phyloP scores from a whole-genome alignment of 305 asterid species.

The Withania somnifera region DNA sequence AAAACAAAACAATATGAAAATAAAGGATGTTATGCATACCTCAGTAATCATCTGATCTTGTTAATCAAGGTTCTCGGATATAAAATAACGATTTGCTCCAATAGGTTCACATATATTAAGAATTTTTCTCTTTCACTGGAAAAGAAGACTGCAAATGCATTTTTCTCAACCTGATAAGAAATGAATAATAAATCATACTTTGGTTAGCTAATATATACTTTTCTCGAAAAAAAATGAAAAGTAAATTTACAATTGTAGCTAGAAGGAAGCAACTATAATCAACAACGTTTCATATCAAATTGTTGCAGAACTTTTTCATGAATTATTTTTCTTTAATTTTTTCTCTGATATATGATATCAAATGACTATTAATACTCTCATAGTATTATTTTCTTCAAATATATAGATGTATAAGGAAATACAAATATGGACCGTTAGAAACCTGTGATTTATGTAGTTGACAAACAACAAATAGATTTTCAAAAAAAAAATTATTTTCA shows the following conservation, averaged over 20 bases:
- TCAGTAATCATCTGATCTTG: slow-evolving; percentile 71
- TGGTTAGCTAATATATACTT: background rate
- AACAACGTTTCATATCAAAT: background rate
- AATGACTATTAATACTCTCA: background rate
- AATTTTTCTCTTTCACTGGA: slow-evolving; percentile 93
- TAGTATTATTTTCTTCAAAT: background rate
- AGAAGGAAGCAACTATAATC: background rate
- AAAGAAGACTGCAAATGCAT: slow-evolving; percentile 80
- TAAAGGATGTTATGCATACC: slow-evolving; percentile 29
- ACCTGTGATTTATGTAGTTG: background rate
- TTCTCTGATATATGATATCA: background rate
- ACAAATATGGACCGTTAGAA: background rate
- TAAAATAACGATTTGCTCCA: slow-evolving; percentile 93
- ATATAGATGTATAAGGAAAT: background rate
- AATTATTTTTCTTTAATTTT: background rate
- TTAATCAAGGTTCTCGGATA: slow-evolving; percentile 64
- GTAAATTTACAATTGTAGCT: background rate
- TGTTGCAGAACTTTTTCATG: background rate
- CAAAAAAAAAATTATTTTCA: background rate
- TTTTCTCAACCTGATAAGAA: slow-evolving; percentile 72
- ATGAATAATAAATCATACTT: background rate
- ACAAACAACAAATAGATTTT: background rate
- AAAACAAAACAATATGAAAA: background rate
- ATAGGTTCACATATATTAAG: slow-evolving; percentile 98
- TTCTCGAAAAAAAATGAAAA: background rate